Evolutionary conservation across 1,284 basidiomycete species (phyloP), one percentile per base, ranked within the genome.

Genomic region (Pterulicium gracile): DNA sequence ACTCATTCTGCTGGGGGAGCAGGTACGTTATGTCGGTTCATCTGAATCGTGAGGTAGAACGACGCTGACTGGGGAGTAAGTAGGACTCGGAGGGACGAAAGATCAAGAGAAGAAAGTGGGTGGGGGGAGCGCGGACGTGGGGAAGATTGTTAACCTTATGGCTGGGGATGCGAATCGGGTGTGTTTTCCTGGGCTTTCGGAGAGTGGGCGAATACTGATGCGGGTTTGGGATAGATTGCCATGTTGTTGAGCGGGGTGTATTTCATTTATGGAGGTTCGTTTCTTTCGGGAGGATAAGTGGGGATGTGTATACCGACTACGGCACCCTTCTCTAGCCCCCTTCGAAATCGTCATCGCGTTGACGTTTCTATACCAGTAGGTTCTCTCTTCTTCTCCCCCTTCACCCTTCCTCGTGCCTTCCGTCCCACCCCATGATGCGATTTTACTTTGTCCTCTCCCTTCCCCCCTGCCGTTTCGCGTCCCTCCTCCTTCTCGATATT

Each of bases 101-200:
- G 60, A 59, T 19, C 61, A 63, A 0, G 72, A 72, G 44, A 67
- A 62, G 2, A 75, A 81, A 53, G 77, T 81, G 42, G 70, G 73
- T 2, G 81, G 77, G 51, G 73, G 79, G 3, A 80, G 81, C 14
- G 83, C 84, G 3, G 81, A 82, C 55, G 67, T 81, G 4, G 83
- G 84, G 1, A 87, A 88, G 61, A 86, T 88, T 48, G n/a, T 87
- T 35, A 87, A 86, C 52, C 59, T 88, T 13, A 87, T 88, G 83
- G 77, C 81, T 2, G 76, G 72, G 13, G 82, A 85, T 58, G 72
- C 79, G 0, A 81, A 75, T 52, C 66, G 68, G 51, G 73, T 71
- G 35, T 17, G 59, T 53, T 24, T 15, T 15, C n/a, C 22, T n/a
- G n/a, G n/a, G n/a, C n/a, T n/a, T n/a, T n/a, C n/a, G n/a, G n/a